Conservation (phyloP, 2,329 filamentous ascomycete genomes). For the Zasmidium cellare region DNA sequence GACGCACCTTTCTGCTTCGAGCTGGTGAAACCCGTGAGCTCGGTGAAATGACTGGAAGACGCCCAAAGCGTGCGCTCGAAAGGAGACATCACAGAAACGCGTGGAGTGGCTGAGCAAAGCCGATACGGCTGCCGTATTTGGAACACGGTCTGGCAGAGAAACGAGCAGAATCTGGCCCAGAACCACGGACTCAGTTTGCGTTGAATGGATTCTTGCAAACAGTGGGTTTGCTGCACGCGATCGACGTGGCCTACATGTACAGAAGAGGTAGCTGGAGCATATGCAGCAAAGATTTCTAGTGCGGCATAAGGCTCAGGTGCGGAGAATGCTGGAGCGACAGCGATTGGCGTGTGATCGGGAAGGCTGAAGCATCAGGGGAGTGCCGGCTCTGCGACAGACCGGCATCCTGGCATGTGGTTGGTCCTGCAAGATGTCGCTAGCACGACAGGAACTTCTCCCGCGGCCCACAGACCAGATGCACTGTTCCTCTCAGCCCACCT, state of each 20-base stretch:
- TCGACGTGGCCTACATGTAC: too few species aligned
- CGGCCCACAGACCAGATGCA: conserved; percentile 6
- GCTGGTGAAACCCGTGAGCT: conserved; percentile 10
- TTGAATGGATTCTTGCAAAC: background rate
- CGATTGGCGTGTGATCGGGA: conserved; percentile 16
- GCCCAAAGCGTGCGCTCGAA: background rate
- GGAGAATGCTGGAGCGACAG: conserved; percentile 7
- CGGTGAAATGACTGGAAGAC: background rate
- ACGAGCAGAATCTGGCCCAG: background rate
- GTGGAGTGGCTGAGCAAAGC: background rate
- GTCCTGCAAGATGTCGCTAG: background rate
- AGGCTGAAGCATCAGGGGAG: conserved; percentile 11
- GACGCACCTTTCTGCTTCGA: conserved; percentile 2
- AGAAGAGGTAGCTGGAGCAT: too few species aligned
- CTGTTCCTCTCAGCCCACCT: conserved; percentile 1
- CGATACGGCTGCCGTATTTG: background rate
- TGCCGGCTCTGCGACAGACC: conserved; percentile 1
- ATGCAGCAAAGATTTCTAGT: conserved; percentile 14
- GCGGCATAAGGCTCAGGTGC: conserved; percentile 15
- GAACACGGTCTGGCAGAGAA: background rate
- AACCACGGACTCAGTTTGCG: background rate
- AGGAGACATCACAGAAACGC: background rate
- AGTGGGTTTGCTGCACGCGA: background rate
- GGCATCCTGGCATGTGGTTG: background rate
- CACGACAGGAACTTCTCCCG: conserved; percentile 2